Conservation (phyloP, 768 basidiomycete species). For the Baorangia bicolor region DNA sequence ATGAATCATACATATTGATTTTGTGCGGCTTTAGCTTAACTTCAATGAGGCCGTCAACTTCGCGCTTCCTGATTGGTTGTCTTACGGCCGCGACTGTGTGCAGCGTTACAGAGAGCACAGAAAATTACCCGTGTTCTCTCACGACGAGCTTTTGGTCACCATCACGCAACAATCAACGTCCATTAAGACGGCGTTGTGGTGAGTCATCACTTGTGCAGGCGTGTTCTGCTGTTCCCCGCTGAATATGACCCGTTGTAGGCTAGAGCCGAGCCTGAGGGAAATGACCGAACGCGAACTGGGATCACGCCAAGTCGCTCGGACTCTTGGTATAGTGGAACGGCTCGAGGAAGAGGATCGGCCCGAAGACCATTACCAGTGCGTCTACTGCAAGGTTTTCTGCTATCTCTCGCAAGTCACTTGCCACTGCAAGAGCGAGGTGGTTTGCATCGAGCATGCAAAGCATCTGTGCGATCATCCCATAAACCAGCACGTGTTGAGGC, state of each 20-base stretch:
- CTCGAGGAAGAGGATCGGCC: constrained; percentile 77
- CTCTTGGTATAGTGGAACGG: constrained; percentile 59
- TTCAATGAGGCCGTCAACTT: constrained; percentile 99
- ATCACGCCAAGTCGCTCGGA: constrained; percentile 62
- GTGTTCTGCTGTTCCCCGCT: constrained; percentile 20
- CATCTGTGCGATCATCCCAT: constrained; percentile 68
- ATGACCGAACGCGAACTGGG: constrained; percentile 85
- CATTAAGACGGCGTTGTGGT: constrained; percentile 94
- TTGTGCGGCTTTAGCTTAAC: constrained; percentile 65
- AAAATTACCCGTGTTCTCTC: constrained; percentile 96
- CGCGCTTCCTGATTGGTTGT: constrained; percentile 93
- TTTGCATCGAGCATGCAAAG: constrained; percentile 83
- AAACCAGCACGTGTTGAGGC: constrained; percentile 62
- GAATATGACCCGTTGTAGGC: constrained; percentile 48
- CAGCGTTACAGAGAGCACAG: constrained; percentile 85
- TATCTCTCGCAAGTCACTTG: constrained; percentile 93
- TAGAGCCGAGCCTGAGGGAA: constrained; percentile 77
- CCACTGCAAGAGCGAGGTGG: constrained; percentile 71
- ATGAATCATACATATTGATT: constrained; percentile 25
- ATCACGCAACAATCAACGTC: constrained; percentile 93
- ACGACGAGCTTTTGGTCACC: constrained; percentile 96
- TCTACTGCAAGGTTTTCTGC: constrained; percentile 89
- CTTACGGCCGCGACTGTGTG: constrained; percentile 84
- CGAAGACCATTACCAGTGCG: constrained; percentile 96
- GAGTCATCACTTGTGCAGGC: constrained; percentile 29